phyloP scores from a whole-genome alignment of 208 protist species.

The Crithidia mellificae region DNA sequence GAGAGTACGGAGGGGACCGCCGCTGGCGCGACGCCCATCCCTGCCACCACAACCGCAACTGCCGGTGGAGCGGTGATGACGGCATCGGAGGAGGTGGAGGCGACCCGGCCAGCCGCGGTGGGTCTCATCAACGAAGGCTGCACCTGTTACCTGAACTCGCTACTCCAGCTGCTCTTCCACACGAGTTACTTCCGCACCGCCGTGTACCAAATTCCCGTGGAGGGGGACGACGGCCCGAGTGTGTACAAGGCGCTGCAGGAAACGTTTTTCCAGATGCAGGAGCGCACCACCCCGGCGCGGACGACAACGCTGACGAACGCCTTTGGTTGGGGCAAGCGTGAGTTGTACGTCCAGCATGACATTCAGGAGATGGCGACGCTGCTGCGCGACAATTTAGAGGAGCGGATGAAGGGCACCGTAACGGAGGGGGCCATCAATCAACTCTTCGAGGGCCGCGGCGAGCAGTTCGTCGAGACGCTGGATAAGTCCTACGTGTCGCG shows the following conservation, averaged over 20 bases:
- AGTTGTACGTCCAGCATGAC: constrained; percentile 90
- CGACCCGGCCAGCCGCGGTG: constrained; percentile 24
- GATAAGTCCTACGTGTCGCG: constrained; percentile 76
- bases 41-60: no score
- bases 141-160: constrained; percentile 92
- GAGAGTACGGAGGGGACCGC: background rate
- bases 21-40: no score
- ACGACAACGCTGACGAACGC: constrained; percentile 85
- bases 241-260: constrained; percentile 78
- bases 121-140: constrained; percentile 91
- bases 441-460: constrained; percentile 79
- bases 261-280: constrained; percentile 89
- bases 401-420: constrained; percentile 89
- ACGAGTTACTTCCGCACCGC: constrained; percentile 82
- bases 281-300: constrained; percentile 54
- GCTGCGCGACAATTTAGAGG: constrained; percentile 87
- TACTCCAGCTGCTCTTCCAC: constrained; percentile 89
- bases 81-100: no score
- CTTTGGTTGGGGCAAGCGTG: constrained; percentile 88
- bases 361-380: constrained; percentile 90
- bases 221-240: constrained; percentile 33
- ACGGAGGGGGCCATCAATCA: constrained; percentile 82
- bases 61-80: no score
- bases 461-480: constrained; percentile 85
- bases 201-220: constrained; percentile 78